A percentile compares a stretch with the other conserved stretches of the same genome.
Conservation (phyloP, 371 early-diverging fungal genomes). For the Globomyces sp. region DNA sequence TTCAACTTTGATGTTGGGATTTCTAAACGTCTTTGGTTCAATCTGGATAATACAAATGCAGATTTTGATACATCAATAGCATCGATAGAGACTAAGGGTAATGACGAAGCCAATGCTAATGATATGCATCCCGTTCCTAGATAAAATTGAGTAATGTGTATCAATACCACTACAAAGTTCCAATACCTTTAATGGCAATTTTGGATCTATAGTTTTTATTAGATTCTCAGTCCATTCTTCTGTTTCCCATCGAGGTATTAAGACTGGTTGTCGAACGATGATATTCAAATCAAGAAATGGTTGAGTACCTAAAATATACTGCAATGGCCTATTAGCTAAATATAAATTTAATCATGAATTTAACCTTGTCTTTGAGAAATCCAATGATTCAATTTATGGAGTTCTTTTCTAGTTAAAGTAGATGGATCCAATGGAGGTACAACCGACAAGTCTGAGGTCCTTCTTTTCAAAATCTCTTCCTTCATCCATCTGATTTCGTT, state of each 20-base stretch:
- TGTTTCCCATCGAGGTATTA: constrained; percentile 94
- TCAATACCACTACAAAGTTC: constrained; percentile 78
- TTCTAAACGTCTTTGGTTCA: constrained; percentile 8
- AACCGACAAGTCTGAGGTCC: too few relatives aligned
- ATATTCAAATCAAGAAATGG: constrained; percentile 80
- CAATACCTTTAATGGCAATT: constrained; percentile 59
- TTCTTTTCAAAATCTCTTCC: background rate
- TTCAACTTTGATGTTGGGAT: background rate
- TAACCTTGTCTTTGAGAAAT: background rate
- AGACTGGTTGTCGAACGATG: constrained; percentile 64
- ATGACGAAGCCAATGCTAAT: constrained; percentile 67
- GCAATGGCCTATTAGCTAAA: constrained; percentile 62
- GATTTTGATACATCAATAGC: background rate
- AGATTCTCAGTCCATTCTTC: constrained; percentile 82
- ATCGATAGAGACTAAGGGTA: constrained; percentile 33
- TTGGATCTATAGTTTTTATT: constrained; percentile 41
- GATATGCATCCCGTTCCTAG: constrained; percentile 74
- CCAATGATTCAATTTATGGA: too few relatives aligned
- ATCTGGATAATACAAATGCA: background rate
- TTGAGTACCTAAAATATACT: constrained; percentile 84
- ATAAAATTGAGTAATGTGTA: too few relatives aligned
- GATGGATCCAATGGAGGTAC: too few relatives aligned
- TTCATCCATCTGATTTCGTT: constrained; percentile 8
- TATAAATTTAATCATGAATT: constrained; percentile 21
- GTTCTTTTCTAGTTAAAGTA: too few relatives aligned